Percentiles rank a stretch among this genome's conserved stretches.
phyloP scores from a whole-genome alignment of 495 filamentous ascomycete genomes.

The Cercophora newfieldiana region DNA sequence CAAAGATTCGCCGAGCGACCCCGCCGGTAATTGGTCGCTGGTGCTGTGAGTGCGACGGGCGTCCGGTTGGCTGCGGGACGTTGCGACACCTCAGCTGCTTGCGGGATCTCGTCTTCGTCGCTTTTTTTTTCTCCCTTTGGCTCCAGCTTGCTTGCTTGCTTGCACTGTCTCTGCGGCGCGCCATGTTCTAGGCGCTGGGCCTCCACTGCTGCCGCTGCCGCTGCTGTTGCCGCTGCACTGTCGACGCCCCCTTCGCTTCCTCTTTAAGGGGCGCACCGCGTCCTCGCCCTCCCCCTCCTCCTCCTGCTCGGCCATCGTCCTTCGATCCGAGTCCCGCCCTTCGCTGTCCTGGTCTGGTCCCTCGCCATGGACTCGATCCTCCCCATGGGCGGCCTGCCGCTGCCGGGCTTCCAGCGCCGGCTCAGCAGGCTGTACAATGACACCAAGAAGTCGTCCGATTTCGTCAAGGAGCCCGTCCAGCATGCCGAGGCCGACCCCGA shows the following conservation, averaged over 20 bases:
- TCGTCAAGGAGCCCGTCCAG: constrained; percentile 70
- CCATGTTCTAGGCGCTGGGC: not conserved
- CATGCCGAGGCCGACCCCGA: constrained; percentile 55
- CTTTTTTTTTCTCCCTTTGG: no score
- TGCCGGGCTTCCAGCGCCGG: constrained; percentile 61
- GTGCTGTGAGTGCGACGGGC: not conserved
- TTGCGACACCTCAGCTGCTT: not conserved
- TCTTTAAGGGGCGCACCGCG: not conserved
- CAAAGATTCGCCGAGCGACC: not conserved
- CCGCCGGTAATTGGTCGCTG: not conserved
- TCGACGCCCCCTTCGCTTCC: not conserved
- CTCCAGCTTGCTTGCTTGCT: no score
- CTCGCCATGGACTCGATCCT: constrained; percentile 49
- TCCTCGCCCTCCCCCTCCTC: not conserved
- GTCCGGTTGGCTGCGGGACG: not conserved
- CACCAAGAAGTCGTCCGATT: constrained; percentile 85
- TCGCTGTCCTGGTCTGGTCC: not conserved
- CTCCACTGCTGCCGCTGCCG: not conserved
- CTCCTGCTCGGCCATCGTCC: not conserved
- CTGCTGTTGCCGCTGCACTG: not conserved
- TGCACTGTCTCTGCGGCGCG: not conserved
- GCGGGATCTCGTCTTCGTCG: not conserved
- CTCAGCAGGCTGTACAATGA: constrained; percentile 90
- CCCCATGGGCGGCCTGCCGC: constrained; percentile 45
- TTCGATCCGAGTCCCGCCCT: not conserved